Conservation (phyloP, 2,329 filamentous ascomycete genomes). For the Metarhizium sp. region DNA sequence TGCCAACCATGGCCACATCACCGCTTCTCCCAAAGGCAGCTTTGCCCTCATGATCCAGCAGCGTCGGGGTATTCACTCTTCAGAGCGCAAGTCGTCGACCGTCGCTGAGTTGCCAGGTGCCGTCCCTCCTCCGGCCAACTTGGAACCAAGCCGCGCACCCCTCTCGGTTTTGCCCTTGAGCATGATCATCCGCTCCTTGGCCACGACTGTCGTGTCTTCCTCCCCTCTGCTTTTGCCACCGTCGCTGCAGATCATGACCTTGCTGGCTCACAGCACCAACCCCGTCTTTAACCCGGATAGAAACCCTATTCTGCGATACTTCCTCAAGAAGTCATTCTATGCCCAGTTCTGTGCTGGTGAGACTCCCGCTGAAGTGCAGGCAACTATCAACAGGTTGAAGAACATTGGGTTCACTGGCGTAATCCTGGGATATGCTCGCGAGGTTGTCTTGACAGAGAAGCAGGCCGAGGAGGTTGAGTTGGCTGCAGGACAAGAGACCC, state of each 20-base stretch:
- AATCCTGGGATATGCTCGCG: slow-evolving; percentile 74
- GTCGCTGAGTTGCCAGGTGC: slow-evolving; percentile 22
- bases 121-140: slow-evolving; percentile 18
- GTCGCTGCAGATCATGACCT: slow-evolving; percentile 57
- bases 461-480: slow-evolving; percentile 36
- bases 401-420: slow-evolving; percentile 72
- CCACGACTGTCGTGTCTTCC: slow-evolving; percentile 61
- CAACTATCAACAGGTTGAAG: slow-evolving; percentile 57
- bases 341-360: slow-evolving; percentile 86
- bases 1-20: slow-evolving; percentile 3
- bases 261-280: slow-evolving; percentile 60
- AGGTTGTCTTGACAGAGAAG: slow-evolving; percentile 60
- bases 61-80: slow-evolving; percentile 25
- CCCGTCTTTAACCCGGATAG: slow-evolving; percentile 62
- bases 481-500: slow-evolving; percentile 35
- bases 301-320: slow-evolving; percentile 59
- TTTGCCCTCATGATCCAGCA: slow-evolving; percentile 6
- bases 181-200: slow-evolving; percentile 58
- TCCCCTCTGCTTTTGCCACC: slow-evolving; percentile 60
- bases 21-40: background rate
- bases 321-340: slow-evolving; percentile 79
- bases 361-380: slow-evolving; percentile 55
- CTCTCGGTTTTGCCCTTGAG: slow-evolving; percentile 58
- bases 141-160: slow-evolving; percentile 28
- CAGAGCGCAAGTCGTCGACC: slow-evolving; percentile 26